A percentile compares a stretch with the other conserved stretches of the same genome.
Conservation (phyloP, 371 early-diverging fungal species). For the Mucor irregularis region DNA sequence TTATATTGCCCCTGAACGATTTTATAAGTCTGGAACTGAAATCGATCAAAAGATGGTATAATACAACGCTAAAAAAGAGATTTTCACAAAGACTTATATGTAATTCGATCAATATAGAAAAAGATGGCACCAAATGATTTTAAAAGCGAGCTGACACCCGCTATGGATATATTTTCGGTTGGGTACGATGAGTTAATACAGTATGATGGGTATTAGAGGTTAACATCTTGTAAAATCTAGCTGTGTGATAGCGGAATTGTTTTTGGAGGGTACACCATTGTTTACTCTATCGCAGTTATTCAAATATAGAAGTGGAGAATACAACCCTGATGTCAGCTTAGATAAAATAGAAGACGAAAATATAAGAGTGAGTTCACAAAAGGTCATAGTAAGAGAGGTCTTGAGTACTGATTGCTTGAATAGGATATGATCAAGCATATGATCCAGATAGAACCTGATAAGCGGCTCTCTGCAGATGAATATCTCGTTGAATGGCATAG, state of each 20-base stretch:
- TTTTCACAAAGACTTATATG: no score
- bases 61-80: background rate
- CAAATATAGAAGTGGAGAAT: slow-evolving; percentile 80
- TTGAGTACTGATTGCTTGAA: background rate
- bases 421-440: slow-evolving; percentile 77
- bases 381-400: background rate
- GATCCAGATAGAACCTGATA: slow-evolving; percentile 82
- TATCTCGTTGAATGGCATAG: slow-evolving; percentile 79
- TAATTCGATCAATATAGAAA: slow-evolving; percentile 21
- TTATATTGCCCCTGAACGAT: slow-evolving; percentile 95
- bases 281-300: slow-evolving; percentile 90
- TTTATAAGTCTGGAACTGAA: slow-evolving; percentile 73
- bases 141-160: slow-evolving; percentile 62
- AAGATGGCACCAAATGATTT: slow-evolving; percentile 35
- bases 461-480: slow-evolving; percentile 68
- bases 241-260: slow-evolving; percentile 94
- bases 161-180: slow-evolving; percentile 94
- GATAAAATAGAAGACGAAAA: slow-evolving; percentile 82
- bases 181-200: slow-evolving; percentile 55
- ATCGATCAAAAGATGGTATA: slow-evolving; percentile 60
- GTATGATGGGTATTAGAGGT: background rate
- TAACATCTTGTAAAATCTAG: slow-evolving; percentile 33
- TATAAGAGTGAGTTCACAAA: slow-evolving; percentile 58
- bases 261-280: slow-evolving; percentile 86
- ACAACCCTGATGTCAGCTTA: slow-evolving; percentile 65